A percentile compares a stretch with the other conserved stretches of the same genome.
Conservation (phyloP, 2,329 filamentous ascomycete species). For the Trichophyton equinum region DNA sequence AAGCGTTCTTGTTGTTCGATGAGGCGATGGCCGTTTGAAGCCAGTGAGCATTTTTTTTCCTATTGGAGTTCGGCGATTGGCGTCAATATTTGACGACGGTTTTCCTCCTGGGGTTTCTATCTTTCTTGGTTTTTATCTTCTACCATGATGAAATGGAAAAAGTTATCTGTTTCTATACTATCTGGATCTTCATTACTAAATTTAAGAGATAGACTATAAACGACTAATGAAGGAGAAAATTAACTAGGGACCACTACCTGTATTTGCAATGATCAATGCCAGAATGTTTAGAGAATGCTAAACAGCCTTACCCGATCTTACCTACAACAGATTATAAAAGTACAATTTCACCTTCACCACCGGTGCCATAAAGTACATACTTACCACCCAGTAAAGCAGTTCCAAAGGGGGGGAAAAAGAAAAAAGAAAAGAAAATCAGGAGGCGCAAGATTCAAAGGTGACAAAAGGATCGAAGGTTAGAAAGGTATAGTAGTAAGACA, state of each 20-base stretch:
- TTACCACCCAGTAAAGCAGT: slow-evolving; percentile 24
- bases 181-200: background rate
- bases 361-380: slow-evolving; percentile 28
- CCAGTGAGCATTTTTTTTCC: background rate
- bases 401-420: slow-evolving; percentile 19
- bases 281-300: slow-evolving; percentile 13
- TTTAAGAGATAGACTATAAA: background rate
- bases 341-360: slow-evolving; percentile 5
- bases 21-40: background rate
- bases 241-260: background rate
- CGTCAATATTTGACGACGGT: background rate
- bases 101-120: background rate
- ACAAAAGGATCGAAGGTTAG: background rate
- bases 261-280: slow-evolving; percentile 12
- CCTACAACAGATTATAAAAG: slow-evolving; percentile 17
- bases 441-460: slow-evolving; percentile 12
- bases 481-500: slow-evolving; percentile 3
- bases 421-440: slow-evolving; percentile 18
- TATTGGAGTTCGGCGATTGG: background rate
- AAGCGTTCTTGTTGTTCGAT: background rate
- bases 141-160: background rate
- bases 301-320: slow-evolving; percentile 35
- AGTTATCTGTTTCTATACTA: background rate
- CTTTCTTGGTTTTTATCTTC: background rate
- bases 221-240: background rate